phyloP scores from a whole-genome alignment of 768 basidiomycete genomes.

The Lactifluus volemus region DNA sequence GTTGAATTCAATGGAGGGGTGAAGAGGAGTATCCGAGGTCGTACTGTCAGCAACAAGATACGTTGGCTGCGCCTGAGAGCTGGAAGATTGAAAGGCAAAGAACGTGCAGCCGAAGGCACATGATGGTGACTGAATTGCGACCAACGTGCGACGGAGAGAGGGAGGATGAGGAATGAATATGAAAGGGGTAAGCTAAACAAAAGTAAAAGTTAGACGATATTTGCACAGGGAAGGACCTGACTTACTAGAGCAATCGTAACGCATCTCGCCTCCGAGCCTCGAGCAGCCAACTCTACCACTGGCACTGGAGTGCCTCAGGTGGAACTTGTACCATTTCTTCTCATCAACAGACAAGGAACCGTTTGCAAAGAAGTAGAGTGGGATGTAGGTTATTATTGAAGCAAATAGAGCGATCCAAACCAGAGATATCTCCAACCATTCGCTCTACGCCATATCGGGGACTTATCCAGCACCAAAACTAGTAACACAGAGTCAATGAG shows the following conservation, averaged over 20 bases:
- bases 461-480: background rate
- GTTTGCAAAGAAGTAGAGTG: slow-evolving; percentile 22
- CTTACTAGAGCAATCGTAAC: background rate
- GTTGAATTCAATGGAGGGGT: background rate
- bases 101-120: no score
- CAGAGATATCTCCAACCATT: background rate
- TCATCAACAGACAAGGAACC: slow-evolving; percentile 25
- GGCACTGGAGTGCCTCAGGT: background rate
- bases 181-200: no score
- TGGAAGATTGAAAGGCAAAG: no score
- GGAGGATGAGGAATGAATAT: no score
- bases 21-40: slow-evolving; percentile 30
- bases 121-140: no score
- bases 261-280: background rate
- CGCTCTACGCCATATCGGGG: background rate
- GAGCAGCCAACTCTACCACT: background rate
- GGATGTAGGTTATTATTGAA: slow-evolving; percentile 29
- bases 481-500: background rate
- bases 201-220: no score
- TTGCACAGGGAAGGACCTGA: no score
- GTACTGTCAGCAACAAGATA: slow-evolving; percentile 30
- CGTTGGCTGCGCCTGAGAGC: no score
- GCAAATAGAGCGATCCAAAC: slow-evolving; percentile 33
- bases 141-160: no score
- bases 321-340: slow-evolving; percentile 29